Conservation (phyloP, 2,329 filamentous ascomycete genomes). For the Talaromyces marneffei region DNA sequence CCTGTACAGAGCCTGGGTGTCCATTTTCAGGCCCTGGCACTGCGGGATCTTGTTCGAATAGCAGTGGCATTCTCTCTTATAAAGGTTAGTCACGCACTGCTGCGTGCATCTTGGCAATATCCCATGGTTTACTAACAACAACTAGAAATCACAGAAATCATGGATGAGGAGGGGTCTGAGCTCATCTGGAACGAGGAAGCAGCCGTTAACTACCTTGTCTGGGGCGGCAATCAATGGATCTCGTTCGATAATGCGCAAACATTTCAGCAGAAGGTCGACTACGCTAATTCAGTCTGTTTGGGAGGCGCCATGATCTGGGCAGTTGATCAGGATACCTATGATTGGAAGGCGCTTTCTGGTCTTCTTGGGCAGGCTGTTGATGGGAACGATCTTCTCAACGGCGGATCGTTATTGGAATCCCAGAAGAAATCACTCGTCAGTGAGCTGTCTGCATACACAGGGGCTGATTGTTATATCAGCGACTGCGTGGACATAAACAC, state of each 20-base stretch:
- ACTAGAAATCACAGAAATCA: conserved; percentile 22
- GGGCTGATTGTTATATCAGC: conserved; percentile 10
- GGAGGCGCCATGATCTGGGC: conserved; percentile 25
- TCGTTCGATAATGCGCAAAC: conserved; percentile 34
- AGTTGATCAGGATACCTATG: background rate
- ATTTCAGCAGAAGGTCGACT: conserved; percentile 31
- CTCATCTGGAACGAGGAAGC: conserved; percentile 16
- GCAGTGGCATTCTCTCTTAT: conserved; percentile 17
- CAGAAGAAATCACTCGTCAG: too few species aligned
- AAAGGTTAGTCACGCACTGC: background rate
- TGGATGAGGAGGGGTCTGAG: conserved; percentile 15
- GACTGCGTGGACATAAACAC: conserved; percentile 8
- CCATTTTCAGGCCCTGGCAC: conserved; percentile 16
- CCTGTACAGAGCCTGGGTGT: conserved; percentile 20
- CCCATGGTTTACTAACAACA: too few species aligned
- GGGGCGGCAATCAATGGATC: conserved; percentile 20
- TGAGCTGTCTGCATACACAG: too few species aligned
- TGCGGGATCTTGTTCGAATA: conserved; percentile 18
- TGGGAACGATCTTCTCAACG: too few species aligned
- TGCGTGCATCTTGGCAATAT: too few species aligned
- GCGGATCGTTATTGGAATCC: too few species aligned
- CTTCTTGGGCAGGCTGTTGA: too few species aligned
- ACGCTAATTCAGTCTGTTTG: conserved; percentile 27
- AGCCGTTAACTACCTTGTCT: conserved; percentile 18
- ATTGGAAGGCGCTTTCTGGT: background rate